phyloP scores from a whole-genome alignment of 179 eudicot genomes.

The Kewa caespitosa region DNA sequence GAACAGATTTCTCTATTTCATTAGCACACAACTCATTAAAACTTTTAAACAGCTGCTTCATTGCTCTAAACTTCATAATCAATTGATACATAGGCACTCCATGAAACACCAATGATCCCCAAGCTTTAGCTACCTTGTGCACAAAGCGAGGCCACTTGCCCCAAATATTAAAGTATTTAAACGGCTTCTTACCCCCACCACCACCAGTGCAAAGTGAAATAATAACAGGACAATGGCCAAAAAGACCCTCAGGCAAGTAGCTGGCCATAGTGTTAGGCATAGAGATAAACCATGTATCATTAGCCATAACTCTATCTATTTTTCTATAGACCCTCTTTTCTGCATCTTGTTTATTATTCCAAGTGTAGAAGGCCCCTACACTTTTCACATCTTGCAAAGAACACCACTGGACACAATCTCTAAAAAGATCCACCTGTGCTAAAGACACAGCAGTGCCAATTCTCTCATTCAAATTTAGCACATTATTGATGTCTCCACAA shows the following conservation, averaged over 20 bases:
- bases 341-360: not conserved
- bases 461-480: not conserved
- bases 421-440: not conserved
- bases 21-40: not conserved
- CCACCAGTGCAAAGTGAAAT: not conserved
- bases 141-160: not conserved
- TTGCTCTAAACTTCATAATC: not conserved
- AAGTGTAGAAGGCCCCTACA: not conserved
- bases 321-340: not conserved
- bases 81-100: not conserved
- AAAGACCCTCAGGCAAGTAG: not conserved
- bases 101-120: not conserved
- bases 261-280: not conserved
- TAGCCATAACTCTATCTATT: not conserved
- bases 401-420: not conserved
- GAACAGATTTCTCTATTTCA: not conserved
- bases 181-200: not conserved
- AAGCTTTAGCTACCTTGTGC: not conserved
- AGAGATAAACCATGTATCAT: too few relatives aligned
- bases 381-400: not conserved
- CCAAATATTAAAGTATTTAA: not conserved
- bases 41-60: not conserved
- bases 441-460: not conserved
- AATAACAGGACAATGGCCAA: not conserved
- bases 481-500: not conserved